Evolutionary conservation across 2,329 filamentous ascomycete genomes (phyloP).

Genomic region (Botryosphaeria dothidea): DNA sequence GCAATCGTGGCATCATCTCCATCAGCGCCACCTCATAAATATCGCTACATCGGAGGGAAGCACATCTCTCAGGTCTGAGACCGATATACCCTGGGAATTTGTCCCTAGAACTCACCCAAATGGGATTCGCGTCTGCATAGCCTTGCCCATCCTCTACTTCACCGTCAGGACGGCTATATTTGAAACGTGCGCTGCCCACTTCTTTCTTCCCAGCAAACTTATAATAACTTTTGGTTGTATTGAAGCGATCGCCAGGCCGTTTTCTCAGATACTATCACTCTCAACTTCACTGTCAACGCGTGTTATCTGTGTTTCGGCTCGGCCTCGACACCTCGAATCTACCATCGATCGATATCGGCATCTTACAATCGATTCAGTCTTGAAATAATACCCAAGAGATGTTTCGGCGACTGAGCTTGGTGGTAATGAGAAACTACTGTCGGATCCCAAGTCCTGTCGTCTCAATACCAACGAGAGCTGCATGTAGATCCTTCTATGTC

Average conservation of each 20-base stretch:
- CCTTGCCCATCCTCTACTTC: too few species aligned
- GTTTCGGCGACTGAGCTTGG: neutral
- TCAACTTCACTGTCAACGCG: neutral
- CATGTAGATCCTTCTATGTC: neutral
- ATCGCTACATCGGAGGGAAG: too few species aligned
- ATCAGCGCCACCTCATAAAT: too few species aligned
- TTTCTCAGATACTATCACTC: neutral
- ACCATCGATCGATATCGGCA: neutral
- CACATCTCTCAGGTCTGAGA: too few species aligned
- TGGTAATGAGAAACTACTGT: neutral
- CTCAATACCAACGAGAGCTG: neutral
- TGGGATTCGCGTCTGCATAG: too few species aligned
- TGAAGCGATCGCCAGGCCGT: neutral
- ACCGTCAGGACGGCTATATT: neutral
- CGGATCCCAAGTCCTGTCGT: neutral
- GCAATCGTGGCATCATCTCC: neutral
- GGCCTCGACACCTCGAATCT: neutral
- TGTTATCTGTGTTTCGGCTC: neutral
- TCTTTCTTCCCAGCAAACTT: neutral
- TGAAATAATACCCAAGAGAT: neutral
- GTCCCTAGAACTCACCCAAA: too few species aligned
- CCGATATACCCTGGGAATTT: too few species aligned
- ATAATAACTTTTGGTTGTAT: neutral
- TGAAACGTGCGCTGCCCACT: neutral
- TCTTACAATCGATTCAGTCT: neutral